Evolutionary conservation across 768 basidiomycete genomes (phyloP), one percentile per base, ranked within the genome.

Genomic region (Leccinum truebloodii): DNA sequence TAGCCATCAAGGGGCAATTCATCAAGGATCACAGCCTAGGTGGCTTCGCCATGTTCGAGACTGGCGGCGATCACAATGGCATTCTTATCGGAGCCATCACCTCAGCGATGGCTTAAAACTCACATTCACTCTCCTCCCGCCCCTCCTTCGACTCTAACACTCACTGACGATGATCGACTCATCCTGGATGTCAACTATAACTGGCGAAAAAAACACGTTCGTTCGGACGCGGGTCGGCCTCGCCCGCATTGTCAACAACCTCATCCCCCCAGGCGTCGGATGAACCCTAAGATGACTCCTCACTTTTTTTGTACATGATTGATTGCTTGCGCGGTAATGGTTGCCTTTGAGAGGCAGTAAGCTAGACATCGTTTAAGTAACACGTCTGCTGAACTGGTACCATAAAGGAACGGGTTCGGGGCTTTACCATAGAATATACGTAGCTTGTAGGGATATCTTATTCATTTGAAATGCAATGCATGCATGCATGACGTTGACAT

Each of bases 1-100:
- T 57, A 79, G 79, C 74, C 50, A 76, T 72, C 52, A 82, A 82
- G 68, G 81, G 81, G 30, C 49, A 70, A 18, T 82, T 67, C 58
- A 80, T 82, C 63, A 60, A 63, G 22, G 20, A 67, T 16, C 10
- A 59, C 1, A 69, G 73, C n/a, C 72, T 82, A 18, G 64, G 49
- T 13, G 82, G 81, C 30, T 81, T 77, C 46, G 75, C 81, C 20
- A 76, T 81, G 74, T 82, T 79, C 67, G 76, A 83, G 60, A 70
- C 73, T 20, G 79, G 73, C 6, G 77, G 82, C 26, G 81, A 82
- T 65, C 77, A 65, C 65, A 49, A 78, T 6, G 69, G 73, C 59
- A 62, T 74, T 16, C 71, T 79, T n/a, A 54, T 78, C 52, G 54
- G 66, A 4, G 66, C 78, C 50, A 78, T 79, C 56, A 61, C 20